Base-by-base conservation (phyloP, 208 protist species). In the Trypanosoma congolense region DNA sequence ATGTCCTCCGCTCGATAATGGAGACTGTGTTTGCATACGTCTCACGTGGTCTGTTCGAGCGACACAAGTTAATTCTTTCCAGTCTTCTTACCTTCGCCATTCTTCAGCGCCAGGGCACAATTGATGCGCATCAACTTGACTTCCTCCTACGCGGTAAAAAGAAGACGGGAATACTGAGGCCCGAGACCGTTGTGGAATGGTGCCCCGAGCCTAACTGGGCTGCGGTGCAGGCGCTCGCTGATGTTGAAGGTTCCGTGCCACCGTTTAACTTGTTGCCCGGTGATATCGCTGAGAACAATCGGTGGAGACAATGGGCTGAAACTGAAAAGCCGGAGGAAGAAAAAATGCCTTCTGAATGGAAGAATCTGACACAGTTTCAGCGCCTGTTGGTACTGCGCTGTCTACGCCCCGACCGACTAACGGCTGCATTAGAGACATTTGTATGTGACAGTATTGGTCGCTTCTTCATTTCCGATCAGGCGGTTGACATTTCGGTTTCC, bases 11-110 rank as follows among this genome's bases (percentile, higher is more conserved):
- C 28, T 86, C 81, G 21, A 98, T 99, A 65, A 98, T 93, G 25
- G 92, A 95, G 67, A 82, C 68, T 30, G 87, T 97, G 10, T 98
- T 97, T 70, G 81, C 82, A 22, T 98, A 97, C 68, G 92, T 96
- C n/a, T 95, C 94, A n/a, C 92, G 96, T 61, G 97, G 97, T 64
- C 80, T 99, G 19, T 99, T 99, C 65, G 96, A 98, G 79, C 85
- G 96, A 28, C 97, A 99, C 89, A 99, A 99, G 76, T 84, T 99
- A 35, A 99, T 99, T 64, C 99, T 99, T 66, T 92, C 90, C 4
- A 92, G 95, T 42, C 78, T 98, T 55, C 82, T 99, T 10, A 88
- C 84, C 38, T 97, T 99, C 60, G 79, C 75, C 45, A 97, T 99
- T 70, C 67, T 98, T 26, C 62, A 77, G 38, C 73, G 74, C 4